Conservation (phyloP, 1,139 yeast species). For the Yamadazyma trypodendri region DNA sequence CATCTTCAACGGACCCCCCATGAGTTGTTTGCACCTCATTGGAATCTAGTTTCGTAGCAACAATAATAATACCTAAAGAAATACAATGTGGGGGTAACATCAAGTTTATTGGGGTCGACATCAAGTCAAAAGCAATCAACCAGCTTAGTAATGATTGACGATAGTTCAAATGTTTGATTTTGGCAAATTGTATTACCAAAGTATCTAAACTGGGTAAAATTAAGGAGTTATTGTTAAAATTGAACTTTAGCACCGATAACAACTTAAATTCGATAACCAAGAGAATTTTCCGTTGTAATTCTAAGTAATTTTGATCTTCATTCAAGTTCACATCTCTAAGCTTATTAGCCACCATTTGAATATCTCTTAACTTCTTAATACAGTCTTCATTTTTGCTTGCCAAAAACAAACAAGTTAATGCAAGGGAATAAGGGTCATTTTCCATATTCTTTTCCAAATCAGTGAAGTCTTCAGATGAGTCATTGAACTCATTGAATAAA, state of each 20-base stretch:
- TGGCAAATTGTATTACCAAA: slow-evolving; percentile 65
- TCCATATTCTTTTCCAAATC: slow-evolving; percentile 26
- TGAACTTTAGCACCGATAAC: slow-evolving; percentile 72
- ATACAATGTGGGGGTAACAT: slow-evolving; percentile 79
- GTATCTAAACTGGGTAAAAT: slow-evolving; percentile 57
- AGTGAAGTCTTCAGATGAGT: slow-evolving; percentile 19
- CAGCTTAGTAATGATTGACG: slow-evolving; percentile 60
- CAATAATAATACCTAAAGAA: slow-evolving; percentile 63
- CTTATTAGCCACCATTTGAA: slow-evolving; percentile 45
- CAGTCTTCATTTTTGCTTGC: slow-evolving; percentile 89
- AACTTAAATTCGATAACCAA: slow-evolving; percentile 66
- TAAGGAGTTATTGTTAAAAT: slow-evolving; percentile 56
- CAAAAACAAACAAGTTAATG: slow-evolving; percentile 71
- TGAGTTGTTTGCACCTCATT: slow-evolving; percentile 28
- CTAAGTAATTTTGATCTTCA: slow-evolving; percentile 32
- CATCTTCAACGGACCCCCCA: slow-evolving; percentile 15
- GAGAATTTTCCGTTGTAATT: slow-evolving; percentile 51
- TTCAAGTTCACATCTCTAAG: slow-evolving; percentile 30
- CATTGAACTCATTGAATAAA: slow-evolving; percentile 59
- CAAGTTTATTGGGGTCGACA: slow-evolving; percentile 68
- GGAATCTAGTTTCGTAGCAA: slow-evolving; percentile 42
- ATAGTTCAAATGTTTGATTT: slow-evolving; percentile 48
- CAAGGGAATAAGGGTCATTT: slow-evolving; percentile 53
- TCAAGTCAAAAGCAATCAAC: slow-evolving; percentile 72
- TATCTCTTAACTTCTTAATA: slow-evolving; percentile 71